These are phyloP conservation scores for Hypoxylon rubiginosum DNA, from an alignment of 2,329 filamentous ascomycete genomes.

Conservation along the genomic window DNA sequence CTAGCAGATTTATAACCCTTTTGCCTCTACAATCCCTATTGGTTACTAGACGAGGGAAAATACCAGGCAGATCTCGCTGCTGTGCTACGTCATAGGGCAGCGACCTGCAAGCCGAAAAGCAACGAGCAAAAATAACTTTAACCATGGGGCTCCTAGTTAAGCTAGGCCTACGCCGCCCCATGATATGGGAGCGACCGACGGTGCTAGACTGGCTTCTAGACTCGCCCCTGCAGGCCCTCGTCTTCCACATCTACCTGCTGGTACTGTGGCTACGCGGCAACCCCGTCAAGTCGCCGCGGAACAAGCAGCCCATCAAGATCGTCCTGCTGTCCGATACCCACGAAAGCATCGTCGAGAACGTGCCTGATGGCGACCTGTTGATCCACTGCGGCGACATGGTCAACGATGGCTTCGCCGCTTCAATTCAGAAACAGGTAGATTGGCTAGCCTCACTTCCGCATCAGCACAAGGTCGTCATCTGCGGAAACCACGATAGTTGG, in stretches of 20 bases:
- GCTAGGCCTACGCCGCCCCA: conserved; percentile 63
- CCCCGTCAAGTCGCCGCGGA: conserved; percentile 70
- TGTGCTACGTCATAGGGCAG: conserved; percentile 33
- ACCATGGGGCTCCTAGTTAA: conserved; percentile 61
- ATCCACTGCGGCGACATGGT: conserved; percentile 92
- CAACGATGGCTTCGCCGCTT: conserved; percentile 76
- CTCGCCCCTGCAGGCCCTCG: conserved; percentile 76
- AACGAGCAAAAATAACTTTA: neutral
- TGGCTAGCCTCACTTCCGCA: conserved; percentile 84
- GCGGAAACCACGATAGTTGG: conserved; percentile 91
- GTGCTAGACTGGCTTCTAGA: conserved; percentile 73
- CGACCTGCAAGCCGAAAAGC: conserved; percentile 2
- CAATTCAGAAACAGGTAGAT: conserved; percentile 86
- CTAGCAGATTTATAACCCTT: neutral
- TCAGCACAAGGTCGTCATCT: conserved; percentile 82
- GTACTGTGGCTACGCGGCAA: conserved; percentile 76
- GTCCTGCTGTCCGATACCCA: conserved; percentile 96
- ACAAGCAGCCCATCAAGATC: conserved; percentile 73
- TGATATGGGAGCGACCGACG: conserved; percentile 64
- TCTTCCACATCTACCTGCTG: conserved; percentile 72
- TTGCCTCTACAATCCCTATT: neutral
- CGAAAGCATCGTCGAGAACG: conserved; percentile 66
- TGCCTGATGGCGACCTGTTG: conserved; percentile 85
- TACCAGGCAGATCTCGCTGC: neutral
- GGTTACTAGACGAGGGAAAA: neutral